A percentile compares a stretch with the other conserved stretches of the same genome.
Conservation (phyloP, 768 basidiomycete species). For the Kwoniella sp. region DNA sequence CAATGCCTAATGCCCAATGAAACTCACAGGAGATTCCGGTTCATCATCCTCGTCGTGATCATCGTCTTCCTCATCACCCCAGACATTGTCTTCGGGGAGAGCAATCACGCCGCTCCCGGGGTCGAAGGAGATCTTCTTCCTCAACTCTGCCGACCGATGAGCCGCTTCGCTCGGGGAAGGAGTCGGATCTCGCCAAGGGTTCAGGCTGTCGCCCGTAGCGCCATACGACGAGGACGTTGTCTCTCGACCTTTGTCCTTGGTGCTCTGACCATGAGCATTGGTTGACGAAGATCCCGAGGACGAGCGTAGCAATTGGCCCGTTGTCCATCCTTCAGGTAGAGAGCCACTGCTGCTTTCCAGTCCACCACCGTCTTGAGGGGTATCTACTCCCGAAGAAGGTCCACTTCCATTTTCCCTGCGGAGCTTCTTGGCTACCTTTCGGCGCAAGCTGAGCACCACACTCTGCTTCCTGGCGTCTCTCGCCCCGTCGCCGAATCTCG, state of each 20-base stretch:
- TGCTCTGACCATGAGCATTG: slow-evolving; percentile 69
- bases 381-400: slow-evolving; percentile 11
- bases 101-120: slow-evolving; percentile 85
- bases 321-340: slow-evolving; percentile 60
- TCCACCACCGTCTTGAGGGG: neutral
- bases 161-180: slow-evolving; percentile 47
- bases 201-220: slow-evolving; percentile 15
- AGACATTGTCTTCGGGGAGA: slow-evolving; percentile 69
- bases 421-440: slow-evolving; percentile 42
- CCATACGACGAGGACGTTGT: slow-evolving; percentile 26
- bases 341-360: neutral
- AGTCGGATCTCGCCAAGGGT: slow-evolving; percentile 58
- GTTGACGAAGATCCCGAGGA: neutral
- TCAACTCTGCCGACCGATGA: neutral
- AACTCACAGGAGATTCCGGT: slow-evolving; percentile 37
- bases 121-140: slow-evolving; percentile 77
- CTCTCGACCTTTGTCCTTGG: slow-evolving; percentile 1
- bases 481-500: slow-evolving; percentile 65
- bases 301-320: slow-evolving; percentile 13
- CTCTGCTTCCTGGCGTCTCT: slow-evolving; percentile 27
- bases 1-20: no score
- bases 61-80: slow-evolving; percentile 63
- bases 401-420: slow-evolving; percentile 20
- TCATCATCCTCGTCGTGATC: slow-evolving; percentile 62
- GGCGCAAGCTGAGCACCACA: slow-evolving; percentile 39